Conservation (phyloP, 1,284 basidiomycete genomes). For the Cystobasidiaceae sp. region DNA sequence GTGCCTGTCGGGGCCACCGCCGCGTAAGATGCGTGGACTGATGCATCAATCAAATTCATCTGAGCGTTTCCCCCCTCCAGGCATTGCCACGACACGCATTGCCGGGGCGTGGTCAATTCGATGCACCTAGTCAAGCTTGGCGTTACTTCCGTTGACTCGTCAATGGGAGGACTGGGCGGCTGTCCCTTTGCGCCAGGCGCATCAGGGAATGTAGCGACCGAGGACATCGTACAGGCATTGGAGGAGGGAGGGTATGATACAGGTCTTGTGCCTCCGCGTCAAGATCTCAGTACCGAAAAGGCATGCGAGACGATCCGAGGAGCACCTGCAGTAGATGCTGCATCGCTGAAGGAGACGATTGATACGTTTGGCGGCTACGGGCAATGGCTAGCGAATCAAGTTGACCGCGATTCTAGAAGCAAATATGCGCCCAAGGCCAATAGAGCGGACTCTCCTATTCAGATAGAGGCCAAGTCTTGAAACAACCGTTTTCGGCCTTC, state of each 20-base stretch:
- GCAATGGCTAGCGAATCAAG: conserved; percentile 63
- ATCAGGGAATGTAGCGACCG: conserved; percentile 87
- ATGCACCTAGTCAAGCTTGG: conserved; percentile 47
- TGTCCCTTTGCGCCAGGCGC: conserved; percentile 94
- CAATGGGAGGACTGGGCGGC: conserved; percentile 82
- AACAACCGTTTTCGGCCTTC: too few relatives aligned
- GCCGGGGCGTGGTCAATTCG: conserved; percentile 59
- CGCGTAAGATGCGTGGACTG: conserved; percentile 49
- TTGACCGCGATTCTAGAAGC: too few relatives aligned
- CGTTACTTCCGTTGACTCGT: conserved; percentile 54
- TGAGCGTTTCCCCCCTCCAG: conserved; percentile 7
- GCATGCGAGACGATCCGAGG: too few relatives aligned
- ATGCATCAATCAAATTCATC: background rate
- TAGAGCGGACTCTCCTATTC: too few relatives aligned
- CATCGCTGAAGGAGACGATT: too few relatives aligned
- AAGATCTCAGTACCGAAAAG: too few relatives aligned
- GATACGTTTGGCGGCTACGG: too few relatives aligned
- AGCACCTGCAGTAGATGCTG: too few relatives aligned
- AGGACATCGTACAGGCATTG: conserved; percentile 67
- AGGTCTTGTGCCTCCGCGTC: conserved; percentile 47
- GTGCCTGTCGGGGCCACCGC: conserved; percentile 64
- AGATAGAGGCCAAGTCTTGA: too few relatives aligned
- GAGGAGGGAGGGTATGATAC: conserved; percentile 65
- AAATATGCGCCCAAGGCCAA: too few relatives aligned
- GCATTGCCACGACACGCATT: conserved; percentile 88